phyloP scores from a whole-genome alignment of 805 yeast genomes.

The Myxozyma lipomycoides region DNA sequence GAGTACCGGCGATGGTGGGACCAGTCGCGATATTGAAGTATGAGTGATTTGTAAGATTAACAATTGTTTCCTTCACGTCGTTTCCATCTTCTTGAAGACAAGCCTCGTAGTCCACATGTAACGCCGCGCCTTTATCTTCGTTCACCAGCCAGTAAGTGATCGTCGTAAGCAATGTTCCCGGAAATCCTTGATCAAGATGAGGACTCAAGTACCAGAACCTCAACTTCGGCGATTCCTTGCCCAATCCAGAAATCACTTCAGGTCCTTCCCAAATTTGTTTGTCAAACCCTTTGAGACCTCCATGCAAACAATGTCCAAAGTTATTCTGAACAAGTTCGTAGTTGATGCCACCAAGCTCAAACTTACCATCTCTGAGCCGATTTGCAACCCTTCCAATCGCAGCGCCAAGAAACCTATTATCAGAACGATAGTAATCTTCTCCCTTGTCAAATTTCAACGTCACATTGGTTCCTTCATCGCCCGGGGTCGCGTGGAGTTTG shows the following conservation, averaged over 20 bases:
- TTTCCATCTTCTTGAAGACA: constrained; percentile 35
- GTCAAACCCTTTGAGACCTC: constrained; percentile 53
- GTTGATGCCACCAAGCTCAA: constrained; percentile 42
- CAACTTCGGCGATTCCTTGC: constrained; percentile 34
- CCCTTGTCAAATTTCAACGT: constrained; percentile 8
- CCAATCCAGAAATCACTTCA: constrained; percentile 41
- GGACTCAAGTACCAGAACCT: constrained; percentile 45
- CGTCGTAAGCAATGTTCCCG: constrained; percentile 51
- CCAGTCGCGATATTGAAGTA: constrained; percentile 48
- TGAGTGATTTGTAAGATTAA: constrained; percentile 60
- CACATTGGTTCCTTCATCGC: constrained; percentile 16
- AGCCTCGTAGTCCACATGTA: constrained; percentile 50
- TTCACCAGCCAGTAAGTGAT: constrained; percentile 47
- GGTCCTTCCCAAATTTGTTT: constrained; percentile 54
- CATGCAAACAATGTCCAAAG: constrained; percentile 47
- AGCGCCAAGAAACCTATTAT: constrained; percentile 57
- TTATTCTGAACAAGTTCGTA: constrained; percentile 47
- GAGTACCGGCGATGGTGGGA: constrained; percentile 40
- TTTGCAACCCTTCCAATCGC: constrained; percentile 65
- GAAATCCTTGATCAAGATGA: constrained; percentile 55
- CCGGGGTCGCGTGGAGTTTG: constrained; percentile 4
- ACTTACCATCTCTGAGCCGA: constrained; percentile 48
- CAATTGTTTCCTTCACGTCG: constrained; percentile 46
- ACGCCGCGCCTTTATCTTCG: constrained; percentile 35
- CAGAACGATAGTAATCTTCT: constrained; percentile 31